Evolutionary conservation across 352 stramenopile genomes (phyloP).

Genomic region (Pilasporangium apinafurcum): DNA sequence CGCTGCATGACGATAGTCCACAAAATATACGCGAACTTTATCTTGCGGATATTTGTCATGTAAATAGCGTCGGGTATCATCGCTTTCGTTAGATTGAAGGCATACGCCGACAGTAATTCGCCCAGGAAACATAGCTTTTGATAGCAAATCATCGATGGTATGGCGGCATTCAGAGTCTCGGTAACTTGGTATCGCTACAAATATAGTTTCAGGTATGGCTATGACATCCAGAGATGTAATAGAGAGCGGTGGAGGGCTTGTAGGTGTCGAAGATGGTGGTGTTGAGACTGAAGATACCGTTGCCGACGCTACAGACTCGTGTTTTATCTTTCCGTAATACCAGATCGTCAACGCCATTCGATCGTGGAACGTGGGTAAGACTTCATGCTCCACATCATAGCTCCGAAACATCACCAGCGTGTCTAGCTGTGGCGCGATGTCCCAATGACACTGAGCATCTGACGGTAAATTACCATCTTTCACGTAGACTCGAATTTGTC

Average conservation of each 20-base stretch:
- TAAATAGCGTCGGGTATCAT: constrained; percentile 33
- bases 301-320: neutral
- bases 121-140: constrained; percentile 45
- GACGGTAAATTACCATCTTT: constrained; percentile 2
- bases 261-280: neutral
- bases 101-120: constrained; percentile 86
- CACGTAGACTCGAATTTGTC: constrained; percentile 64
- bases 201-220: constrained; percentile 80
- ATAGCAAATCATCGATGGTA: constrained; percentile 75
- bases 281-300: neutral
- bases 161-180: constrained; percentile 86
- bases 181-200: constrained; percentile 92
- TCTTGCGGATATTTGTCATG: constrained; percentile 17
- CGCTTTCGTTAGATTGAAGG: constrained; percentile 67
- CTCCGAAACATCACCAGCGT: constrained; percentile 90
- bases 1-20: constrained; percentile 76
- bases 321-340: constrained; percentile 74
- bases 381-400: constrained; percentile 88
- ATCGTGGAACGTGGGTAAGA: constrained; percentile 70
- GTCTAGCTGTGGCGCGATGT: constrained; percentile 82
- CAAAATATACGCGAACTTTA: constrained; percentile 35
- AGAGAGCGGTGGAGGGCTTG: neutral
- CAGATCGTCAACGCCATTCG: constrained; percentile 92
- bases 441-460: constrained; percentile 23
- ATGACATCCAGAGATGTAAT: neutral